phyloP scores from a whole-genome alignment of 2,329 filamentous ascomycete species.

The Fusarium euwallaceae region DNA sequence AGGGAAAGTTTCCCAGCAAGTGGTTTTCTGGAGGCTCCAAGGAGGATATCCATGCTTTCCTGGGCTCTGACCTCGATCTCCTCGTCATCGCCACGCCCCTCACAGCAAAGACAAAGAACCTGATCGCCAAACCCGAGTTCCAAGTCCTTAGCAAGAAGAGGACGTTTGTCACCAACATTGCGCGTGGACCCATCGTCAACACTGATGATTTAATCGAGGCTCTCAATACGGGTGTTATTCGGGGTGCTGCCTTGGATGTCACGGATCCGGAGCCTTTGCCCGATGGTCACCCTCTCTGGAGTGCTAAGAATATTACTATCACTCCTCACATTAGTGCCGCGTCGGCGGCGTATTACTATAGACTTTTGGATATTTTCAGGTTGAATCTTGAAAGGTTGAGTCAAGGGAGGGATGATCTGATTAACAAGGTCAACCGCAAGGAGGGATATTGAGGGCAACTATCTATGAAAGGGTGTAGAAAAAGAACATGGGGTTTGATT shows the following conservation, averaged over 20 bases:
- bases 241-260: slow-evolving; percentile 81
- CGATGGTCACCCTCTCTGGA: slow-evolving; percentile 76
- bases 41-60: slow-evolving; percentile 63
- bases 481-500: background rate
- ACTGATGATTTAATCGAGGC: slow-evolving; percentile 72
- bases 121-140: slow-evolving; percentile 67
- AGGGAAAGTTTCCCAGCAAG: slow-evolving; percentile 61
- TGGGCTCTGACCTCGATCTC: slow-evolving; percentile 64
- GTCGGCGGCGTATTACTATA: slow-evolving; percentile 56
- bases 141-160: slow-evolving; percentile 58
- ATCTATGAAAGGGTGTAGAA: background rate
- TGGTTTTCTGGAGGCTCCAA: slow-evolving; percentile 64
- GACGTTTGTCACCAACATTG: slow-evolving; percentile 79
- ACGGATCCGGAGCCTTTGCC: slow-evolving; percentile 85
- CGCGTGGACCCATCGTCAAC: slow-evolving; percentile 67
- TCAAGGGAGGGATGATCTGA: slow-evolving; percentile 53
- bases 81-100: slow-evolving; percentile 66
- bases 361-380: slow-evolving; percentile 58
- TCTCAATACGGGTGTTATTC: slow-evolving; percentile 59
- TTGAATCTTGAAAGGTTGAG: slow-evolving; percentile 56
- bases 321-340: slow-evolving; percentile 63
- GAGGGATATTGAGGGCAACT: slow-evolving; percentile 45
- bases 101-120: slow-evolving; percentile 60
- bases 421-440: slow-evolving; percentile 57
- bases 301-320: slow-evolving; percentile 75